Base-by-base conservation (phyloP, 495 filamentous ascomycete species). In the Penicillium longicatenatum region DNA sequence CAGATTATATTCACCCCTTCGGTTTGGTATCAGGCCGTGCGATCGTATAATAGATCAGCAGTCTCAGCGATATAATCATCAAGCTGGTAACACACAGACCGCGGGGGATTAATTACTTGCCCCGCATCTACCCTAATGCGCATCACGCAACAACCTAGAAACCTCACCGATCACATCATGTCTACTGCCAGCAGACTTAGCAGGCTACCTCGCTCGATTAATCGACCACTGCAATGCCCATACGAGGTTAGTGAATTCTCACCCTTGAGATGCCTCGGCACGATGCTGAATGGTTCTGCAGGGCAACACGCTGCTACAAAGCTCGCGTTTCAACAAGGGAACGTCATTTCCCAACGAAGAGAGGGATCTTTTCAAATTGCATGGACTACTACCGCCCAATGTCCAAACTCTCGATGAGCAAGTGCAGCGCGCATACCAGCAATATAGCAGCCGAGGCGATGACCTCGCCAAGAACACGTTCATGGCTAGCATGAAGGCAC, bases 331-430 rank as follows among this genome's bases (percentile, higher is more conserved):
- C 76, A 95, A 95, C 75, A 94, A 93, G 72, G 92, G 91, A 14
- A 90, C 89, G 0, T 91, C 84, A 1, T 92, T 92, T 63, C 79
- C 90, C 0, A 57, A 71, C 0, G 69, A 88, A 31, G 92, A 96
- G 59, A 80, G 92, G 4, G 68, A 75, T 16, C 73, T 79, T 5
- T 95, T 96, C 71, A 79, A 80, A 14, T 79, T 95, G 1, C 77
- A 86, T 20, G 89, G 90, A 4, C 71, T 93, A 17, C 73, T 96
- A 2, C 92, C 92, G 0, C 78, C 79, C 10, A 82, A 85, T 65
- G 73, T 91, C 14, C 89, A 93, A 63, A 90, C 87, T 0, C 79
- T 96, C n/a, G 87, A 93, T 12, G 86, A 91, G 58, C 92, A 96
- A 64, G 85, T 86, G 14, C 67, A 84, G 50, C 81, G 92, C 19